Base-by-base conservation (phyloP, 1,139 yeast species). In the Hansenula anomala region DNA sequence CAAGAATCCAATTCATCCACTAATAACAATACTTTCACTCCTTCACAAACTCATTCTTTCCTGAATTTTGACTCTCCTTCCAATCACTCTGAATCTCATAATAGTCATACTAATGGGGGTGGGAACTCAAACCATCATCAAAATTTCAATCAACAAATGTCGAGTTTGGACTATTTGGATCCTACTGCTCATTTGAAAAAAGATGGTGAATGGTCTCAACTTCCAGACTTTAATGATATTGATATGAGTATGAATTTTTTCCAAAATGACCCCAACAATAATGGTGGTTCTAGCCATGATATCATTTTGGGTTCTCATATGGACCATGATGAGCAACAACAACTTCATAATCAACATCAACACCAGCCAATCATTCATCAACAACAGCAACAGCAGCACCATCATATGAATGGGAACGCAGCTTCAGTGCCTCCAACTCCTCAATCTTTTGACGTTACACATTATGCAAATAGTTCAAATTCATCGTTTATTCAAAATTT, bases 351-450 rank as follows among this genome's bases (percentile, higher is more conserved):
- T n/a, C n/a, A n/a, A n/a, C n/a, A n/a, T n/a, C n/a, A n/a, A n/a
- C n/a, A n/a, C n/a, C n/a, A n/a, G n/a, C n/a, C n/a, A n/a, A n/a
- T n/a, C n/a, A 38, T 18, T 20, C 20, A 20, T n/a, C 30, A 38
- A 14, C 30, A 26, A 16, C 29, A 28, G 14, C 20, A 17, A 3
- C 31, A 26, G 7, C 14, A 22, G 16, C 20, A 18, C 18, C 36
- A 18, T 14, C 32, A 30, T 35, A 25, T 19, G 10, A 27, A 29
- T 22, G 31, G 34, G 22, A 33, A 36, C 10, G 12, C n/a, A 10
- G 11, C 12, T 28, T 23, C 38, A 29, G 27, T 41, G 3, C 54
- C 54, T 9, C 54, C 54, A 32, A 50, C 54, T 9, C 56, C 56
- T 4, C 34, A 41, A 11, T 48, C 52, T 12, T 48, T 42, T 38